Conservation (phyloP, 1,284 basidiomycete species). For the Fomitopsis betulina region DNA sequence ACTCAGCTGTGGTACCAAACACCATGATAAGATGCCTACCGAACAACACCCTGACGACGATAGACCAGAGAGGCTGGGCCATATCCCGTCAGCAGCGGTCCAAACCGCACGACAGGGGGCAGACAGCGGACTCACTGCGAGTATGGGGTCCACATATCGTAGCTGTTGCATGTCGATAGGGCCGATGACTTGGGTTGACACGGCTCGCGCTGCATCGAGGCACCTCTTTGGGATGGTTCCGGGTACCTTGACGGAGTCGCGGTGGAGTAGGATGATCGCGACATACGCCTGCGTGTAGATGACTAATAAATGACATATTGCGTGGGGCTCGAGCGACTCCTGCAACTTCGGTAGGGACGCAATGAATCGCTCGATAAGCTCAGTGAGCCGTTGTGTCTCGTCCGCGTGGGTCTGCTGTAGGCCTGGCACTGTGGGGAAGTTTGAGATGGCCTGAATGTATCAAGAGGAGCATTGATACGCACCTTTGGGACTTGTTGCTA, state of each 20-base stretch:
- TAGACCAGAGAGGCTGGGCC: not conserved
- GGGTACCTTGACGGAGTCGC: constrained; percentile 22
- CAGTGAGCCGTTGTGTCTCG: constrained; percentile 25
- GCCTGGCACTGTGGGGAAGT: not conserved
- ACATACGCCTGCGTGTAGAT: constrained; percentile 31
- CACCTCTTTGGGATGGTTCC: constrained; percentile 16
- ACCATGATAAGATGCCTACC: not conserved
- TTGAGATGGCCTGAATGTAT: not conserved
- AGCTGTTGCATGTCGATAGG: constrained; percentile 11
- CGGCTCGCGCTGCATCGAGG: constrained; percentile 23
- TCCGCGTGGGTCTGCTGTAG: constrained; percentile 18
- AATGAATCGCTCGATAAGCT: constrained; percentile 25
- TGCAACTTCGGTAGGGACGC: constrained; percentile 19
- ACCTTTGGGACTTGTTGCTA: constrained; percentile 16
- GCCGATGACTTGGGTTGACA: constrained; percentile 18
- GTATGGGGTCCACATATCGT: constrained; percentile 24
- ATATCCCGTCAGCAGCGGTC: not conserved
- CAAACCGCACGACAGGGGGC: no score
- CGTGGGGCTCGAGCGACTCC: constrained; percentile 8
- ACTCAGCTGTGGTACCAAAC: not conserved
- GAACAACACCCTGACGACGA: not conserved
- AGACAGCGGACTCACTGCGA: constrained; percentile 20
- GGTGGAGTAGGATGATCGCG: constrained; percentile 33
- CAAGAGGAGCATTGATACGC: not conserved
- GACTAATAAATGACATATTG: constrained; percentile 22